These are phyloP conservation scores for Radiomyces spectabilis DNA, from an alignment of 192 early-diverging fungal genomes.

Conservation along the genomic window DNA sequence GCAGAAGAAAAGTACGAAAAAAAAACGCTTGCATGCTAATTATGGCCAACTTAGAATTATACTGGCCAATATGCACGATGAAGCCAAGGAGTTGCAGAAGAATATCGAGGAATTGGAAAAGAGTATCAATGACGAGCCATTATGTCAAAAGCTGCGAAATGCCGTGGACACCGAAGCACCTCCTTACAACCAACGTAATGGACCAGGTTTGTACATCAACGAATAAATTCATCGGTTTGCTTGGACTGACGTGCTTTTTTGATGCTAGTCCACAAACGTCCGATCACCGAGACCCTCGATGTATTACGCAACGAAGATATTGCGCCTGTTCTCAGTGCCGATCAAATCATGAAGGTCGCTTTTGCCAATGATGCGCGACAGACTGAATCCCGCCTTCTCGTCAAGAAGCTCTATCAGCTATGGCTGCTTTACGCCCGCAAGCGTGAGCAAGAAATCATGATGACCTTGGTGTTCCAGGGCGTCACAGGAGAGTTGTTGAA, in stretches of 20 bases:
- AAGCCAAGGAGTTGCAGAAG: conserved; percentile 39
- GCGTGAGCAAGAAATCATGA: conserved; percentile 41
- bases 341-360: conserved; percentile 18
- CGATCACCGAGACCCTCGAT: neutral
- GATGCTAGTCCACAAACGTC: too few species aligned
- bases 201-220: too few species aligned
- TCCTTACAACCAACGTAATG: too few species aligned
- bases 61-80: conserved; percentile 42
- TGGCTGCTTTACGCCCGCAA: conserved; percentile 38
- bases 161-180: conserved; percentile 24
- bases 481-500: conserved; percentile 45
- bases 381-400: conserved; percentile 10
- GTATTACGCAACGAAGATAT: conserved; percentile 13
- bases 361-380: conserved; percentile 4
- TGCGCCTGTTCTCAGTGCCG: conserved; percentile 4
- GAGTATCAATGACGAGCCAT: conserved; percentile 4
- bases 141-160: conserved; percentile 45
- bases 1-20: neutral
- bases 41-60: too few species aligned
- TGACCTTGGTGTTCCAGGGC: conserved; percentile 40
- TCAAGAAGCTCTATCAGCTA: conserved; percentile 32
- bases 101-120: conserved; percentile 23
- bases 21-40: neutral
- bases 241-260: neutral
- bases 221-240: too few species aligned